phyloP scores from a whole-genome alignment of 805 yeast species.

The Lachancea cidri region DNA sequence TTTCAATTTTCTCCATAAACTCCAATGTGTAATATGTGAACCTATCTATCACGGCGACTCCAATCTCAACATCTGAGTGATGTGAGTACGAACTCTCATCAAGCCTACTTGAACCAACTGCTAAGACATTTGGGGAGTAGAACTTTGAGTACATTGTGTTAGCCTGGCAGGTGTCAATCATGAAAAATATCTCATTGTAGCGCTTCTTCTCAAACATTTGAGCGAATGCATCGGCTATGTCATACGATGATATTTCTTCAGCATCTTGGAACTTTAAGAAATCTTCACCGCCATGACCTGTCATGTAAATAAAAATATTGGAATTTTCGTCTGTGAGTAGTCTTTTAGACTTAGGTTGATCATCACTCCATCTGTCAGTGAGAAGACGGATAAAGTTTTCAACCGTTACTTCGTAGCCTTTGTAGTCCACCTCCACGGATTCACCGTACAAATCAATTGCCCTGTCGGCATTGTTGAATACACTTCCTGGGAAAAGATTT shows the following conservation, averaged over 20 bases:
- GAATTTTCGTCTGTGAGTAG: constrained; percentile 89
- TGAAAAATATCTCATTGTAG: constrained; percentile 90
- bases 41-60: constrained; percentile 96
- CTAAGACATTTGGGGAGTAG: constrained; percentile 85
- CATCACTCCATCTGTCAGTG: constrained; percentile 94
- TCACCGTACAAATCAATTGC: constrained; percentile 92
- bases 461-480: constrained; percentile 88
- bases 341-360: constrained; percentile 89
- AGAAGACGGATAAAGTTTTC: constrained; percentile 89
- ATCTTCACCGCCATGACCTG: constrained; percentile 99
- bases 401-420: constrained; percentile 98
- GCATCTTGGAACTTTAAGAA: constrained; percentile 97
- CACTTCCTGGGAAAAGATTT: constrained; percentile 93
- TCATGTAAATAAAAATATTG: constrained; percentile 88
- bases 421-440: constrained; percentile 89
- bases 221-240: constrained; percentile 93
- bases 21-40: constrained; percentile 91
- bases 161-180: constrained; percentile 99
- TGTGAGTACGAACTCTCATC: constrained; percentile 94
- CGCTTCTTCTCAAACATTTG: constrained; percentile 96
- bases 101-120: constrained; percentile 84
- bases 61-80: constrained; percentile 91
- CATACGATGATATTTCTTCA: constrained; percentile 92
- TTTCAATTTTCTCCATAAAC: constrained; percentile 75
- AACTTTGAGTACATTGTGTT: constrained; percentile 93